Conservation (phyloP, 805 yeast genomes). For the Brettanomyces bruxellensis region DNA sequence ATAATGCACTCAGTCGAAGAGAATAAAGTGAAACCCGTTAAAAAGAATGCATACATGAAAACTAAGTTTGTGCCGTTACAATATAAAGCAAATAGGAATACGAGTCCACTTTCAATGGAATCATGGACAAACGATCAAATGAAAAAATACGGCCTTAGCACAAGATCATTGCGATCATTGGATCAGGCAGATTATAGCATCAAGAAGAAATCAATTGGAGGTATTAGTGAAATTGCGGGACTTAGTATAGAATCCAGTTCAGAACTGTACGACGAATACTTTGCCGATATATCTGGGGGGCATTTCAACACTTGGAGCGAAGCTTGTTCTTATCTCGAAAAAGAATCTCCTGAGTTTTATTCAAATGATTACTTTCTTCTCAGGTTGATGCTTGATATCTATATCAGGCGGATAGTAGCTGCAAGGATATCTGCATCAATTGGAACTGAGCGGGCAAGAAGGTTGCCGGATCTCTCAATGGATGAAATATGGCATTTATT, state of each 20-base stretch:
- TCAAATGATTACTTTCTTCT: conserved; percentile 16
- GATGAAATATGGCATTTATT: conserved; percentile 29
- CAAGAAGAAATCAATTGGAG: too few species aligned
- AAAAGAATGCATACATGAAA: neutral
- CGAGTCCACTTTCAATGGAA: neutral
- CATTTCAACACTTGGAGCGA: conserved; percentile 10
- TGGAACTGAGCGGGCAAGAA: conserved; percentile 17
- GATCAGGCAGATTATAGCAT: neutral
- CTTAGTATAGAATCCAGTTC: conserved; percentile 20
- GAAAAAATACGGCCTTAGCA: conserved; percentile 6
- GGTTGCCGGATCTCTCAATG: conserved; percentile 4
- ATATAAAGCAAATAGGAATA: neutral
- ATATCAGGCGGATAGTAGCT: conserved; percentile 23
- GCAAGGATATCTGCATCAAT: conserved; percentile 20
- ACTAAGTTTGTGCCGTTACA: too few species aligned
- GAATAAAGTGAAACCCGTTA: neutral
- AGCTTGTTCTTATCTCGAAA: conserved; percentile 8
- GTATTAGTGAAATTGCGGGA: conserved; percentile 7
- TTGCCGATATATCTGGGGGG: conserved; percentile 9
- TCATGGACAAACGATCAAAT: conserved; percentile 2
- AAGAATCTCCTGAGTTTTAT: conserved; percentile 12
- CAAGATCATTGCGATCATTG: neutral
- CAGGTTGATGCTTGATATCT: conserved; percentile 22
- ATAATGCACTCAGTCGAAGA: neutral
- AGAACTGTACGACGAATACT: conserved; percentile 15